A percentile compares a stretch with the other conserved stretches of the same genome.
phyloP scores from a whole-genome alignment of 2,329 filamentous ascomycete species.

The Furcasterigmium furcatum region DNA sequence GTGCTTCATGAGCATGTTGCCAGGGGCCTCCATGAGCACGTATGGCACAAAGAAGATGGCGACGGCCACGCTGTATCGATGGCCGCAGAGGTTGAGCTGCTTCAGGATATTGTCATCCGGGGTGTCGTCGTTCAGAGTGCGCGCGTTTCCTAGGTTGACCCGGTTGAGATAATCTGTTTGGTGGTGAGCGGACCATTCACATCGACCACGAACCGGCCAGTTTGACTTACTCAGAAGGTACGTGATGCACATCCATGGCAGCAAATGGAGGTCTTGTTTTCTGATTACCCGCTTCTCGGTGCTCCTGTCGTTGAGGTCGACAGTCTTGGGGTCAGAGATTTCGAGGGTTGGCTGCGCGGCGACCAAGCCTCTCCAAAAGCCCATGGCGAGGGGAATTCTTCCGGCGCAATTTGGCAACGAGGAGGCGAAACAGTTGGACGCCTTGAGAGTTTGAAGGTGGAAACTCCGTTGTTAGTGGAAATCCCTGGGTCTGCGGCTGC shows the following conservation, averaged over 20 bases:
- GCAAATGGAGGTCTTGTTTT: slow-evolving; percentile 22
- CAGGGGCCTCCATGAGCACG: slow-evolving; percentile 21
- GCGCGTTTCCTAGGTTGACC: slow-evolving; percentile 23
- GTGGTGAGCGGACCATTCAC: too few relatives aligned
- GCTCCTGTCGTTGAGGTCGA: slow-evolving; percentile 22
- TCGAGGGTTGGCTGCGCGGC: slow-evolving; percentile 18
- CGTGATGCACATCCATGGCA: slow-evolving; percentile 24
- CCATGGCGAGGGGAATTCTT: background rate
- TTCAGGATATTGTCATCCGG: slow-evolving; percentile 24
- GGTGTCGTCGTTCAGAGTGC: slow-evolving; percentile 23
- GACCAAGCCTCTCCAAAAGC: background rate
- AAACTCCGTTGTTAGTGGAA: too few relatives aligned
- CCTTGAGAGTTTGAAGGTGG: too few relatives aligned
- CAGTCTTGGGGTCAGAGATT: slow-evolving; percentile 20
- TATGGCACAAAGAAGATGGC: slow-evolving; percentile 21
- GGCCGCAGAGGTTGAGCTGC: slow-evolving; percentile 20
- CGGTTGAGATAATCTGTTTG: slow-evolving; percentile 17
- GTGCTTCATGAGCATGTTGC: slow-evolving; percentile 24
- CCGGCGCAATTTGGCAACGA: too few relatives aligned
- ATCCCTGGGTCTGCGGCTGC: too few relatives aligned
- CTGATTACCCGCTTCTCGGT: slow-evolving; percentile 24
- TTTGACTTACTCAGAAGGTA: slow-evolving; percentile 19
- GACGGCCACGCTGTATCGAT: slow-evolving; percentile 20
- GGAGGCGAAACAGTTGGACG: too few relatives aligned
- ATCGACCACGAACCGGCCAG: background rate